Evolutionary conservation across 2,329 filamentous ascomycete genomes (phyloP), one percentile per base, ranked within the genome.

Genomic region (Ophiostoma triangulosporum): DNA sequence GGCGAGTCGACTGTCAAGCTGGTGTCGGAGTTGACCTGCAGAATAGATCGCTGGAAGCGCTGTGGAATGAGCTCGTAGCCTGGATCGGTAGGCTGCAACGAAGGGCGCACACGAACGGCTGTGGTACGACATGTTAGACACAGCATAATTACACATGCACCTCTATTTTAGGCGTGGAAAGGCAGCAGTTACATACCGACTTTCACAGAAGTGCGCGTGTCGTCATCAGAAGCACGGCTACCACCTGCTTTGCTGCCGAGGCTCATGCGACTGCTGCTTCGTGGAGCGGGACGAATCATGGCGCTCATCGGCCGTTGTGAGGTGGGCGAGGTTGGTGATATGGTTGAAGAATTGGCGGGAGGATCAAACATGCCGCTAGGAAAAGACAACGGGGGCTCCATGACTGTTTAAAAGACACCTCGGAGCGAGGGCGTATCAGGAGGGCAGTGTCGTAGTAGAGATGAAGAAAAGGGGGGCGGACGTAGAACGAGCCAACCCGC

Each of bases 1-100:
- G 89, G 85, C 2, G 90, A 86, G 64, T 97, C 93, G 60, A 98
- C 88, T 24, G 87, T 77, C 49, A 98, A 73, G 65, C 80, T 95
- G 6, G 88, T 96, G 45, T 86, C 77, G 15, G 88, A 88, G 11
- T 84, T 89, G 56, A 91, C 87, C 60, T 96, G 89, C 58, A 94
- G 89, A 74, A 91, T 95, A 36, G 90, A 84, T 59, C 85, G 81
- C 68, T 95, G 91, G 65, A 98, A 98, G 63, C 93, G 83, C 68
- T 95, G 90, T 14, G 93, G 93, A 55, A 98, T 93, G 59, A 97
- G 80, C 59, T 98, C 93, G 72, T 79, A 98, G 57, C 90, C 91
- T 6, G 93, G 93, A 67, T 98, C 93, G 60, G 78, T 79, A 6
- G 88, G 74, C 61, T 83, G 82, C 54, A 97, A 75, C 52, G 91